Evolutionary conservation across 345 rosid genomes (phyloP), one percentile per base, ranked within the genome.

Genomic region (Dipteronia sinensis): DNA sequence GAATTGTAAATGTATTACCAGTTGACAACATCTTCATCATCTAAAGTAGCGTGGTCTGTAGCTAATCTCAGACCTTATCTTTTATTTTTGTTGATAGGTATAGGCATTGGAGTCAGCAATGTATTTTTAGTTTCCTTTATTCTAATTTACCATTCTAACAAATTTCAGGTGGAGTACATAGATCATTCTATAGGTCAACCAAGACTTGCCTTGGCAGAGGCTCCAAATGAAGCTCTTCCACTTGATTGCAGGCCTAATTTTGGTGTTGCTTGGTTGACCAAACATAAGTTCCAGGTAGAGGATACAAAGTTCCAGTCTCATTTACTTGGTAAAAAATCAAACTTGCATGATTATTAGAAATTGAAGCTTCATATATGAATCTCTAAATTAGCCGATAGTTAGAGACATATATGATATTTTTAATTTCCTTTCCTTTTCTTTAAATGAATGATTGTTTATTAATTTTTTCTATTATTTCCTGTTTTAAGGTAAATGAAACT

Each of bases 221-320:
- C 98, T 82, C 99, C 99, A 15, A 81, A 85, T 47, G 96, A 92
- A 82, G 97, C 95, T 15, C 99, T 95, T 86, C 99, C 99, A 74
- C 83, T 85, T 67, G 77, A 88, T 82, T 95, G 99, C 77, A 83
- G 98, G 79, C 97, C 99, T 79, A 85, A 85, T 86, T 95, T 92
- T 76, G 90, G 90, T 44, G 83, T 80, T 78, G 95, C 91, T n/a
- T 89, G 90, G 90, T 78, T 88, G 80, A 86, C 94, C 73, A 91
- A 92, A 85, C 89, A 90, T 86, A 89, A 83, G 80, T 93, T 95
- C 80, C 90, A 95, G 98, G 99, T 86, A 82, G 22, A 62, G 59
- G 65, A 29, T 77, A 56, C 46, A 2, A 66, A 77, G 73, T 46
- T 69, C 44, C 25, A 6, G 62, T 69, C 53, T 16, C 23, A 46